phyloP scores from a whole-genome alignment of 2,329 filamentous ascomycete species.

The Penicillium sp. region DNA sequence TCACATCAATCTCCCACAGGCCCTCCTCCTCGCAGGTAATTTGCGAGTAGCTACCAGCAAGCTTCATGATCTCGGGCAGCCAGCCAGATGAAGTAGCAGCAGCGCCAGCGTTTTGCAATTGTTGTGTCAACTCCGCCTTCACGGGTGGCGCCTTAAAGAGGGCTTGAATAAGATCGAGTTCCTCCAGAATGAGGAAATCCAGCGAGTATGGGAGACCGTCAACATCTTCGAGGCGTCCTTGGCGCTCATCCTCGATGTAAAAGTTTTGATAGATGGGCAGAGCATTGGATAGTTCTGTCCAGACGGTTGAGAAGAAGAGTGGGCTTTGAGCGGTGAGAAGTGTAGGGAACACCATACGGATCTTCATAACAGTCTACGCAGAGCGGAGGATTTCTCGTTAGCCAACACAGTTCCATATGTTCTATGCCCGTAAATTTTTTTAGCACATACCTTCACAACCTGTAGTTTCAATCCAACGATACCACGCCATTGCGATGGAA shows the following conservation, averaged over 20 bases:
- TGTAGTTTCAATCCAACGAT: constrained; percentile 87
- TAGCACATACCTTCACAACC: constrained; percentile 69
- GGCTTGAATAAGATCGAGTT: constrained; percentile 91
- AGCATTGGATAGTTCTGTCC: constrained; percentile 80
- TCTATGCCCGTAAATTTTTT: not conserved
- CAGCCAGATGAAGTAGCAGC: constrained; percentile 70
- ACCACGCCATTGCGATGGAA: constrained; percentile 74
- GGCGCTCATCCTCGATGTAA: constrained; percentile 82
- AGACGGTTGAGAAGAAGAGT: constrained; percentile 80
- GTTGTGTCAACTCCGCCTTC: constrained; percentile 81
- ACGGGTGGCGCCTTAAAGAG: constrained; percentile 87
- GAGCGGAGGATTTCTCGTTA: constrained; percentile 19
- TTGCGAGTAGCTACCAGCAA: constrained; percentile 82
- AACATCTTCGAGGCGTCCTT: constrained; percentile 85
- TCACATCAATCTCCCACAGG: constrained; percentile 95
- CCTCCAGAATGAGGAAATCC: constrained; percentile 90
- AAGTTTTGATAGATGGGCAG: constrained; percentile 75
- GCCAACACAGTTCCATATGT: not conserved
- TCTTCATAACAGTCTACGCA: constrained; percentile 79
- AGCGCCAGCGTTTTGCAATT: constrained; percentile 65
- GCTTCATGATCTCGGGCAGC: constrained; percentile 84
- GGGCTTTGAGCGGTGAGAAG: constrained; percentile 82
- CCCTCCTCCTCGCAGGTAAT: constrained; percentile 93
- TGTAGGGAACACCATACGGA: constrained; percentile 79
- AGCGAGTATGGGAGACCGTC: constrained; percentile 93